These are phyloP conservation scores for Cyanidioschyzon merolae DNA, from an alignment of 23 red algal species.

Conservation along the genomic window DNA sequence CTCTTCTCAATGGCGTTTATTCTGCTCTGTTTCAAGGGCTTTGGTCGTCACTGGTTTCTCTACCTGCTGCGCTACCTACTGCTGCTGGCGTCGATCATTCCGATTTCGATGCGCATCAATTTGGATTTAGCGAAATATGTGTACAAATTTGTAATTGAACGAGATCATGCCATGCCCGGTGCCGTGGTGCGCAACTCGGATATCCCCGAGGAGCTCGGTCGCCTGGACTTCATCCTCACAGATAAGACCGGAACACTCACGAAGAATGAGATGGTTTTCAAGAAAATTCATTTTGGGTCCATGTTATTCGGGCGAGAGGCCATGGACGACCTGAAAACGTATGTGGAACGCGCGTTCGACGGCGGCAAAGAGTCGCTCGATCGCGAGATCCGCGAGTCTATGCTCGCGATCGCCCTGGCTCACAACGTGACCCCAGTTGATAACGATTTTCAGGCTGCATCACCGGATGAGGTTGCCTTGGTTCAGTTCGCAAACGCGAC, in stretches of 20 bases:
- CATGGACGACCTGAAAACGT: slow-evolving; percentile 60
- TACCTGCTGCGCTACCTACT: slow-evolving; percentile 93
- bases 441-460: slow-evolving; percentile 54
- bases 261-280: slow-evolving; percentile 94
- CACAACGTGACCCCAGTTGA: slow-evolving; percentile 94
- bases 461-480: slow-evolving; percentile 87
- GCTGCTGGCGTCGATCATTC: slow-evolving; percentile 86
- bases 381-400: slow-evolving; percentile 55
- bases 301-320: slow-evolving; percentile 76
- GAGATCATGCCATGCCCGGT: slow-evolving; percentile 51
- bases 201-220: slow-evolving; percentile 88
- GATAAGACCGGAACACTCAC: slow-evolving; percentile 96
- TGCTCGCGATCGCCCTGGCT: slow-evolving; percentile 79
- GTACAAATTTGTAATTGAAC: slow-evolving; percentile 67
- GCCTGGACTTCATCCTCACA: slow-evolving; percentile 75
- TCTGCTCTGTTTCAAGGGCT: slow-evolving; percentile 58
- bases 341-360: slow-evolving; percentile 40
- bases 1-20: slow-evolving; percentile 56
- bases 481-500: slow-evolving; percentile 71
- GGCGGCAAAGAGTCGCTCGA: slow-evolving; percentile 22
- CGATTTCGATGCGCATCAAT: slow-evolving; percentile 92
- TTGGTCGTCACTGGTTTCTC: slow-evolving; percentile 49
- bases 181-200: slow-evolving; percentile 73
- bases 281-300: slow-evolving; percentile 85
- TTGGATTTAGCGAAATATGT: slow-evolving; percentile 87